Evolutionary conservation across 805 yeast genomes (phyloP).

Genomic region (Wickerhamiella qilinensis): DNA sequence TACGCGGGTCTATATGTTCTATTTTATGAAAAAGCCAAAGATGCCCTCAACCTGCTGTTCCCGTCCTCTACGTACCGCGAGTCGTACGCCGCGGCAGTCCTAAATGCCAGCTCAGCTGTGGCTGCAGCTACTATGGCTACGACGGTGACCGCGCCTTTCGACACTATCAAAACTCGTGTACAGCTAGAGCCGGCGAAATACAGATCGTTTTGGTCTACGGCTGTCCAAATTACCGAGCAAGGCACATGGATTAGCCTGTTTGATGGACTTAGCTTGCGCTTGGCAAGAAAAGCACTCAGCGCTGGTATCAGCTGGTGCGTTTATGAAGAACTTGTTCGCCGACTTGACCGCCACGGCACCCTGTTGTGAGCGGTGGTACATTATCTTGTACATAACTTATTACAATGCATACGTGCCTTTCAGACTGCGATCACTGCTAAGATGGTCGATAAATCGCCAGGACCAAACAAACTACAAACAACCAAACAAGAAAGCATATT

Average conservation of each 20-base stretch:
- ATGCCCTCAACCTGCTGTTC: conserved; percentile 30
- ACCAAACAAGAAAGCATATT: no score
- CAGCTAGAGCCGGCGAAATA: conserved; percentile 47
- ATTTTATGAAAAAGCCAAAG: conserved; percentile 64
- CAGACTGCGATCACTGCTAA: background rate
- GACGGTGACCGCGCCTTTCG: conserved; percentile 84
- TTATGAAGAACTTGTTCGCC: conserved; percentile 64
- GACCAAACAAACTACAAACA: no score
- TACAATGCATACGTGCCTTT: background rate
- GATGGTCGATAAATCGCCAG: no score
- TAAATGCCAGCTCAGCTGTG: conserved; percentile 66
- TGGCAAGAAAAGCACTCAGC: conserved; percentile 72
- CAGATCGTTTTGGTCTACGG: conserved; percentile 28
- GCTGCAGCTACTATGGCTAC: conserved; percentile 69
- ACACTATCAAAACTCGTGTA: conserved; percentile 81
- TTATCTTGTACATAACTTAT: background rate
- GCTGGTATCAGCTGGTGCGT: conserved; percentile 97
- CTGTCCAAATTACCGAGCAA: conserved; percentile 23
- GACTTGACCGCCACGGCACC: conserved; percentile 4
- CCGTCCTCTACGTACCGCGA: conserved; percentile 14
- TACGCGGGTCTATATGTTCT: conserved; percentile 87
- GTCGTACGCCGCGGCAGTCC: conserved; percentile 31
- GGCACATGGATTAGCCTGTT: conserved; percentile 46
- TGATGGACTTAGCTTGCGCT: conserved; percentile 68
- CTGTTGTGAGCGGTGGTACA: conserved; percentile 16